Evolutionary conservation across 1,139 yeast species (phyloP), one percentile per base, ranked within the genome.

Genomic region (Suhomyces panamericanus): DNA sequence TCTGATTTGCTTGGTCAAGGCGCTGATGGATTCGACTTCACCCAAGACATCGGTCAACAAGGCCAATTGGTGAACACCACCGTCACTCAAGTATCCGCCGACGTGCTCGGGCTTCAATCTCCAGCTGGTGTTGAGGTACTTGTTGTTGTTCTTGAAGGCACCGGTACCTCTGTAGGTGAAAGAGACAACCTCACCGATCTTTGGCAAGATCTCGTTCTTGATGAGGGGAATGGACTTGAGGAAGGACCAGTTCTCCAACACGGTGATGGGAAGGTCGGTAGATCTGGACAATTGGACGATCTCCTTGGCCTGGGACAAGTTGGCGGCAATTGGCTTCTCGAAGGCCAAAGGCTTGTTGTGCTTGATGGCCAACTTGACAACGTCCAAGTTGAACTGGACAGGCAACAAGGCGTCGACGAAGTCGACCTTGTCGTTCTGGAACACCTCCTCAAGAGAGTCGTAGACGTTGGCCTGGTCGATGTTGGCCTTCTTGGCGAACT

Each of bases 61-160:
- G 3, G 96, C 96, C 64, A 90, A 71, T 66, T 90, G 96, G 67
- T 90, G 98, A 12, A 90, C 98, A 62, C 97, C 97, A 57, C 96
- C 96, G 60, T 90, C 98, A 53, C 93, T 83, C 56, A 90, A 73
- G 66, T 75, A 89, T 0, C 97, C 97, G 47, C 97, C 97, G 52
- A 89, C 78, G 60, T 90, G 97, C 63, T 88, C 85, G 31, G 97
- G 97, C 47, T 83, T 76, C 61, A 77, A 78, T 75, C 98, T 83
- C 98, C 98, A 90, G 8, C 86, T 57, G 6, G 93, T 86, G 32
- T 73, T 67, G 51, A 84, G 68, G 63, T 88, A 90, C 62, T 85
- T 82, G 67, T 78, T 83, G 46, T 70, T 58, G 26, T 73, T 73
- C 52, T 80, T 76, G 73, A 84, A 90, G 12, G 95, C 83, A 20